Evolutionary conservation across 192 early-diverging fungal genomes (phyloP), one percentile per base, ranked within the genome.

Genomic region (Martensiomyces pterosporus): DNA sequence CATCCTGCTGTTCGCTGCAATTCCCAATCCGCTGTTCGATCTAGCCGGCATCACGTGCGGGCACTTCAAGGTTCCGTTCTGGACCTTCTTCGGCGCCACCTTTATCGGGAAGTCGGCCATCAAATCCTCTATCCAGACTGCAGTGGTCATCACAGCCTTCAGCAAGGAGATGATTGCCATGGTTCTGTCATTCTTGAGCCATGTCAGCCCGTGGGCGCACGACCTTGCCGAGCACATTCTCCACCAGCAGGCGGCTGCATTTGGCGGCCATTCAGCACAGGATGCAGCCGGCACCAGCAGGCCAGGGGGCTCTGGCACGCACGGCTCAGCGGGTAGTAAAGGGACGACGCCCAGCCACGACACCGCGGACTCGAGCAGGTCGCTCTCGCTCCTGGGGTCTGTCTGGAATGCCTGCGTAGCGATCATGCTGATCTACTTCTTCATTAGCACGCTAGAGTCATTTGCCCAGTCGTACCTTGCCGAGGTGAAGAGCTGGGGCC

Each of bases 11-110:
- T 91, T 85, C 68, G 94, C 94, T 17, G 93, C 91, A 72, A 89
- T 97, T 47, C 94, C 94, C n/a, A 97, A 97, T 47, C 93, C 93
- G 12, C 68, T 97, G 34, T 97, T 97, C 69, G 94, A 97, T 52
- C 78, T 97, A 26, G 94, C 94, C 26, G 94, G 94, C 16, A 95
- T 97, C 34, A 84, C 92, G 4, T 95, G 93, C 56, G 94, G 94
- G 0, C 87, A 91, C 57, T 95, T 93, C 55, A 59, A 82, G 33
- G 81, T 97, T 0, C 90, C 92, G 14, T 95, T 97, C 62, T 76
- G 79, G 56, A 97, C 93, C 6, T 97, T 95, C 70, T 97, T 94
- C 69, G 91, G 91, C 1, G 94, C 94, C 0, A 97, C 94, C 3
- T 84, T 97, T 43, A 54, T 97, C 16, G 94, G 94, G 36, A 97